Base-by-base conservation (phyloP, 176 grass and related monocot genomes). In the Panicum miliaceum region DNA sequence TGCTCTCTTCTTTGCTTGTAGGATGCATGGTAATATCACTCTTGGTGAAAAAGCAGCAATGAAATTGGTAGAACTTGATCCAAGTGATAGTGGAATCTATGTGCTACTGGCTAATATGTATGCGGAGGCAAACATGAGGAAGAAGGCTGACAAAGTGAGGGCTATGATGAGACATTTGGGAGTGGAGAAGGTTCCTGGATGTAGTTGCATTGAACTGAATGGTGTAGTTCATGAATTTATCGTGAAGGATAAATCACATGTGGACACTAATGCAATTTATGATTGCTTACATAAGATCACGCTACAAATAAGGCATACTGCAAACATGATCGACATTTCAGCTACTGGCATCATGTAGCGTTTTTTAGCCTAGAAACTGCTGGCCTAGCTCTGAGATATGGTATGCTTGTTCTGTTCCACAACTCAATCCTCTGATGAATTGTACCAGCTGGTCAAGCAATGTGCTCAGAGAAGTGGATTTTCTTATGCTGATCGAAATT, bases 71-170 rank as follows among this genome's bases (percentile, higher is more conserved):
- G 84, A 94, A 71, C 84, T 94, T 82, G 91, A 83, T 64, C 94
- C 91, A 3, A 52, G 80, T 47, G 94, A 97, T 46, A 88, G 91
- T 59, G 87, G 89, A 74, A 94, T 91, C 78, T 97, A 94, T 69
- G 91, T 97, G 65, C 75, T 97, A 71, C 69, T 94, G 40, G 89
- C 94, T 57, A 97, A 92, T 76, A 91, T 97, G 82, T 97, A 97
- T 69, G 91, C 71, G 22, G 90, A 91, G 52, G 83, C 90, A 71
- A 85, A 88, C 81, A 93, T 92, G 87, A 92, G 87, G 71, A 87
- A 97, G 77, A 88, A 93, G 20, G 87, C 92, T 71, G 84, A 91
- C 77, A 92, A 88, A 86, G 84, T 97, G 72, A 92, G 94, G 67
- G 65, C 71, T 26, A 81, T 90, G 85, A 97, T 97, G 94, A 86